These are phyloP conservation scores for Serendipita sp. DNA, from an alignment of 768 basidiomycete species.

Conservation along the genomic window DNA sequence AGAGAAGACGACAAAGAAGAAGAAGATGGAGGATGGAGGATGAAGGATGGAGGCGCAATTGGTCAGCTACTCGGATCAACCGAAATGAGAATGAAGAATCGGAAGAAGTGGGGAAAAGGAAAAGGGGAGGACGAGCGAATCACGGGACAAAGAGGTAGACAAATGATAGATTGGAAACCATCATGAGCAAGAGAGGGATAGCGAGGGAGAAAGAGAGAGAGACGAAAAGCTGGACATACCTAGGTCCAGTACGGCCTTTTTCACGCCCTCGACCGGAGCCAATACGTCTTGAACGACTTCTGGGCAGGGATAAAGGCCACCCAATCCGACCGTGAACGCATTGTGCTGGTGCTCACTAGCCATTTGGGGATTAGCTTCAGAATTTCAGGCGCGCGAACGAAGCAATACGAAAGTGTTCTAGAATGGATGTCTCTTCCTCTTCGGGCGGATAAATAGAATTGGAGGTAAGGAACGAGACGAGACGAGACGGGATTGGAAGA, in stretches of 20 bases:
- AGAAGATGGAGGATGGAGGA: no score
- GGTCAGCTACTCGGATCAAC: neutral
- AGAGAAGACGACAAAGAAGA: no score
- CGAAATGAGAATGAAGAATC: neutral
- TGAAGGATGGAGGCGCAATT: neutral
- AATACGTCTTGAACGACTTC: neutral
- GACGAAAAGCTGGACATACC: neutral
- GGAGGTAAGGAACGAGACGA: neutral
- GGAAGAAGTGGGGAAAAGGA: neutral
- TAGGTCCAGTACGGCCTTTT: neutral
- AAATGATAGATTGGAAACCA: neutral
- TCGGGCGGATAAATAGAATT: neutral
- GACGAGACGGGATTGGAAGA: neutral
- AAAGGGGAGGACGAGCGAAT: neutral
- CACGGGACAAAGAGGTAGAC: neutral
- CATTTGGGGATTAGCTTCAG: neutral
- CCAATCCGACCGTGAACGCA: neutral
- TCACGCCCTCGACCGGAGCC: neutral
- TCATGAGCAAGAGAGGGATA: neutral
- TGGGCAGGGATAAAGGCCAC: slow-evolving; percentile 1
- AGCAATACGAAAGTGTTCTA: neutral
- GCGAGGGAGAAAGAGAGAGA: neutral
- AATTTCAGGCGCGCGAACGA: neutral
- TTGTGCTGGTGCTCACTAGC: neutral
- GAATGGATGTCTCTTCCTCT: neutral